These are phyloP conservation scores for Prunus fruticosa DNA, from an alignment of 306 rosid genomes.

Conservation along the genomic window DNA sequence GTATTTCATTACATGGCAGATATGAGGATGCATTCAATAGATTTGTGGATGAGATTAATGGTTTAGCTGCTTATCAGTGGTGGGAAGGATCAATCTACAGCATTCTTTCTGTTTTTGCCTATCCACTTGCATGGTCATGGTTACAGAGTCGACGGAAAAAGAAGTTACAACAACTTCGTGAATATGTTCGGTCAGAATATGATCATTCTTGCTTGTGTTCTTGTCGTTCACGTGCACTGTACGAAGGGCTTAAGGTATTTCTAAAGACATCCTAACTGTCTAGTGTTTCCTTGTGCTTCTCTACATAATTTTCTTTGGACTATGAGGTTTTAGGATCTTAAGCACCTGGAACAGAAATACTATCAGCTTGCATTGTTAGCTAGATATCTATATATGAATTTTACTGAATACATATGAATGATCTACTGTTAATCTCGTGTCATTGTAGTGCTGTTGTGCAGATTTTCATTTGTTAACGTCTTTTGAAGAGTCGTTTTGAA, in stretches of 20 bases:
- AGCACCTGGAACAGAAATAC: neutral
- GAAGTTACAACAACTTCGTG: slow-evolving; percentile 45
- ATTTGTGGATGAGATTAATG: slow-evolving; percentile 51
- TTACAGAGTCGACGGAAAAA: slow-evolving; percentile 41
- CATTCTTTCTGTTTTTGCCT: slow-evolving; percentile 37
- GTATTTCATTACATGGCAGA: slow-evolving; percentile 29
- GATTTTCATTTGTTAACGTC: neutral
- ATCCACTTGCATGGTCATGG: slow-evolving; percentile 56
- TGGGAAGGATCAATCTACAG: slow-evolving; percentile 57
- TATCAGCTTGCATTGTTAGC: neutral
- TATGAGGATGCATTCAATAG: slow-evolving; percentile 54
- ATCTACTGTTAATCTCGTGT: neutral
- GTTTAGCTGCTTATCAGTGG: slow-evolving; percentile 44
- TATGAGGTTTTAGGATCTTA: too few relatives aligned
- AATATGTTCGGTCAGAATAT: slow-evolving; percentile 53
- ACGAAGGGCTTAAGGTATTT: slow-evolving; percentile 52
- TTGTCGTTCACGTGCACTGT: slow-evolving; percentile 53
- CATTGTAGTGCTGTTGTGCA: neutral
- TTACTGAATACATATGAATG: neutral
- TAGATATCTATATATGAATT: neutral
- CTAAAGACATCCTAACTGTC: neutral
- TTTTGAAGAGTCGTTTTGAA: neutral
- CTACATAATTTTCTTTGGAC: neutral
- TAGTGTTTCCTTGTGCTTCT: neutral
- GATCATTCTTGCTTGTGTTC: slow-evolving; percentile 56